Base-by-base conservation (phyloP, 257 asterid genomes). In the Handroanthus guayacan region DNA sequence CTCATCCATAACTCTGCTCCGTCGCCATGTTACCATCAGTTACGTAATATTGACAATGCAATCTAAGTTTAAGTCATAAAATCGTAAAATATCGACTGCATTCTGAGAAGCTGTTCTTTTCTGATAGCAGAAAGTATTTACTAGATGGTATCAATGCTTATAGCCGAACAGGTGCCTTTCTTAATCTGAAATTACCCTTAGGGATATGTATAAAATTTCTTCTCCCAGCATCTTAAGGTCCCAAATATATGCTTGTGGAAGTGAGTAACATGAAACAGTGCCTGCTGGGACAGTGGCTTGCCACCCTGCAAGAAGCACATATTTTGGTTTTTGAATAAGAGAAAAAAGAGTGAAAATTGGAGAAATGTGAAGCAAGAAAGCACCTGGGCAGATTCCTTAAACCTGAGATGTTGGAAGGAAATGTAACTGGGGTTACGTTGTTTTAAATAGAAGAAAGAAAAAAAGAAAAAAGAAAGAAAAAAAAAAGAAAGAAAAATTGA, bases 101-200 rank as follows among this genome's bases (percentile, higher is more conserved):
- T 72, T 58, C 67, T 1, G 57, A 72, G 20, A 48, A 18, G 45
- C 55, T 38, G 37, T 71, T 52, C 38, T 54, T 69, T 37, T n/a
- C 31, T 14, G 14, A 51, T 34, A 50, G 36, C 48, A 50, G 34
- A 50, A 68, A 13, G 11, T 48, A 12, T 48, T 20, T 50, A 34
- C 36, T 58, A 38, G 17, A 9, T 69, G 5, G 63, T 39, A 55
- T 55, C 31, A 17, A 9, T 65, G 3, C 13, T 56, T 20, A 3
- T 56, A 56, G 34, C 34, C 4, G 3, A 16, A 5, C 39, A 39
- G 10, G 64, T 54, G 38, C 56, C 57, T 18, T 44, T 12, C 17
- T 20, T 39, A 18, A 9, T 12, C 77, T 57, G 34, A 72, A 41
- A 8, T 72, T 25, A 72, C 16, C 68, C 17, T 39, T 55, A 39